phyloP scores from a whole-genome alignment of 768 basidiomycete species.

The Austroboletus festivus region DNA sequence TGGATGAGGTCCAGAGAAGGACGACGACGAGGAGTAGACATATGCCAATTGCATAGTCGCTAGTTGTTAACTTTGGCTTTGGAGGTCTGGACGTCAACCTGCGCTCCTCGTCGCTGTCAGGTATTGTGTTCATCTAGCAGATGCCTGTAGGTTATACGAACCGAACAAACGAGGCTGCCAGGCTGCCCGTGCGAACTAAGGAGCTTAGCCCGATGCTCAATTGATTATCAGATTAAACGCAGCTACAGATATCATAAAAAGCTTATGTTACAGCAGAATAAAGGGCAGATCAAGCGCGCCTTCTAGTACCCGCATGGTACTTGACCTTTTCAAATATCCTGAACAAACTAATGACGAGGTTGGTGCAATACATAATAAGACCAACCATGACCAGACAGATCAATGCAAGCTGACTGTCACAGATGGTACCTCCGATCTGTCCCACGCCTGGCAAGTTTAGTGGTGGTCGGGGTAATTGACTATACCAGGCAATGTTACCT shows the following conservation, averaged over 20 bases:
- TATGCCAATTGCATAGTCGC: conserved; percentile 58
- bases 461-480: conserved; percentile 48
- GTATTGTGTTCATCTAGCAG: conserved; percentile 17
- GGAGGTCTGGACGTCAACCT: conserved; percentile 9
- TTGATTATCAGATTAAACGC: too few relatives aligned
- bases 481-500: conserved; percentile 70
- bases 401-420: conserved; percentile 72
- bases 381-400: conserved; percentile 77
- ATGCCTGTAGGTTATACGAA: background rate
- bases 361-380: conserved; percentile 77
- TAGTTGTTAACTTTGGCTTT: conserved; percentile 9
- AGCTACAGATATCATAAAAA: too few relatives aligned
- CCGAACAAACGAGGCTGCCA: too few relatives aligned
- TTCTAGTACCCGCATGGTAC: conserved; percentile 47
- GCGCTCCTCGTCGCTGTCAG: conserved; percentile 13
- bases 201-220: too few relatives aligned
- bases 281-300: conserved; percentile 12
- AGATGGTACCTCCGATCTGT: conserved; percentile 55
- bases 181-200: too few relatives aligned
- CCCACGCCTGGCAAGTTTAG: conserved; percentile 33
- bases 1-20: conserved; percentile 83
- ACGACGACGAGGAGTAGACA: conserved; percentile 71
- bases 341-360: conserved; percentile 80
- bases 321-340: conserved; percentile 90
- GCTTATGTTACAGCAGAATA: conserved; percentile 1